These are phyloP conservation scores for Syzygium jambos DNA, from an alignment of 345 rosid species.

Conservation along the genomic window DNA sequence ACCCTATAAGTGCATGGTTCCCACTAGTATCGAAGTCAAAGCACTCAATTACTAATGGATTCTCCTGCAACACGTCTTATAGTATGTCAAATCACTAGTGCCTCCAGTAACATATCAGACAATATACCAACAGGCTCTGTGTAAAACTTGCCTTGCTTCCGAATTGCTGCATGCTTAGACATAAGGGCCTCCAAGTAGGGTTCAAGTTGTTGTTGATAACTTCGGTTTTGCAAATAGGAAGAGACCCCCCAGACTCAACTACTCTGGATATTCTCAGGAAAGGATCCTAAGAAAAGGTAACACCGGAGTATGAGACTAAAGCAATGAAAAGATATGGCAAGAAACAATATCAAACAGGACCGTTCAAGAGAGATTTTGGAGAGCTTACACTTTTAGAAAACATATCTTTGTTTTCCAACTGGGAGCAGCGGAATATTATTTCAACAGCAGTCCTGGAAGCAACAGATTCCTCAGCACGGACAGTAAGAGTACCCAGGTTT, in stretches of 20 bases:
- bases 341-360: not conserved
- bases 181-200: conserved; percentile 61
- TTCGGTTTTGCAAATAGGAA: conserved; percentile 76
- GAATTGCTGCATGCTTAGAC: conserved; percentile 68
- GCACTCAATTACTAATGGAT: conserved; percentile 67
- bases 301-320: not conserved
- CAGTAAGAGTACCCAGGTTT: conserved; percentile 44
- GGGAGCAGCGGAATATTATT: conserved; percentile 34
- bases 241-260: conserved; percentile 35
- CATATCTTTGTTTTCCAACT: conserved; percentile 57
- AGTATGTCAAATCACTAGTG: not conserved
- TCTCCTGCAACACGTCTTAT: conserved; percentile 35
- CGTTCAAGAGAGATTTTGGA: not conserved
- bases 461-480: conserved; percentile 64
- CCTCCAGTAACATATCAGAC: not conserved
- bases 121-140: not conserved
- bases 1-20: conserved; percentile 66
- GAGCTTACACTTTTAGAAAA: conserved; percentile 73
- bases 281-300: conserved; percentile 47
- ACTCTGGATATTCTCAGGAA: conserved; percentile 69
- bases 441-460: conserved; percentile 55
- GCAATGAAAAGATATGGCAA: not conserved
- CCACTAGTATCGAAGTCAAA: conserved; percentile 73
- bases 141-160: conserved; percentile 67
- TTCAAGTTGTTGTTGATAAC: conserved; percentile 57